Conservation (phyloP, 1,284 basidiomycete genomes). For the Gomphus sp. region DNA sequence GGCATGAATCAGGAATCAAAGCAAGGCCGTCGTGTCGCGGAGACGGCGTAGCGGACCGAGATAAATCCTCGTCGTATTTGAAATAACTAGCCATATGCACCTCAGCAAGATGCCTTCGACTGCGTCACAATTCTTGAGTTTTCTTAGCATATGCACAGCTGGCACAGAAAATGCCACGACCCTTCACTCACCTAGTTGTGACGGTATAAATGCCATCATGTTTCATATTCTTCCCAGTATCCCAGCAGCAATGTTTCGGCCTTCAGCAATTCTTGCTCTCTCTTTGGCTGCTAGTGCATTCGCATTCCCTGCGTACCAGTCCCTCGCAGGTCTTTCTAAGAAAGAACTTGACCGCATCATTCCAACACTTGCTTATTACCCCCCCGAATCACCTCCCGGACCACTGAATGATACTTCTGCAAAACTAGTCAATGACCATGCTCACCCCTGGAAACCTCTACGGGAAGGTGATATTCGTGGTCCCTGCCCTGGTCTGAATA, state of each 20-base stretch:
- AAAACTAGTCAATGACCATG: conserved; percentile 1
- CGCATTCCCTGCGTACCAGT: neutral
- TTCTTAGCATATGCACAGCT: too few relatives aligned
- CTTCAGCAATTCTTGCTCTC: neutral
- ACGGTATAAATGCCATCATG: too few relatives aligned
- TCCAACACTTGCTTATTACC: neutral
- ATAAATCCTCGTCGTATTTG: too few relatives aligned
- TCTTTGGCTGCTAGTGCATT: neutral
- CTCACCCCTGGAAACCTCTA: conserved; percentile 17
- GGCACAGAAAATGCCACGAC: too few relatives aligned
- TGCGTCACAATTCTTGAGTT: too few relatives aligned
- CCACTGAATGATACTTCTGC: neutral
- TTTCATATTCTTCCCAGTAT: neutral
- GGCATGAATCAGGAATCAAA: too few relatives aligned
- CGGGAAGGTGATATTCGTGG: conserved; percentile 19
- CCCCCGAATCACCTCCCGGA: neutral
- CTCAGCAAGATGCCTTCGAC: too few relatives aligned
- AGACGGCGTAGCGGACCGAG: too few relatives aligned
- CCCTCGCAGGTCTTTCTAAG: conserved; percentile 1
- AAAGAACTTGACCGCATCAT: neutral
- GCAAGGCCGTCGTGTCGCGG: too few relatives aligned
- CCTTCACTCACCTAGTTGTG: too few relatives aligned
- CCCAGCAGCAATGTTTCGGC: neutral
- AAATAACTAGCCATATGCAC: too few relatives aligned
- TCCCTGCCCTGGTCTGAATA: conserved; percentile 25